Evolutionary conservation across 2,329 filamentous ascomycete genomes (phyloP).

Genomic region (Hypoxylon sp.): DNA sequence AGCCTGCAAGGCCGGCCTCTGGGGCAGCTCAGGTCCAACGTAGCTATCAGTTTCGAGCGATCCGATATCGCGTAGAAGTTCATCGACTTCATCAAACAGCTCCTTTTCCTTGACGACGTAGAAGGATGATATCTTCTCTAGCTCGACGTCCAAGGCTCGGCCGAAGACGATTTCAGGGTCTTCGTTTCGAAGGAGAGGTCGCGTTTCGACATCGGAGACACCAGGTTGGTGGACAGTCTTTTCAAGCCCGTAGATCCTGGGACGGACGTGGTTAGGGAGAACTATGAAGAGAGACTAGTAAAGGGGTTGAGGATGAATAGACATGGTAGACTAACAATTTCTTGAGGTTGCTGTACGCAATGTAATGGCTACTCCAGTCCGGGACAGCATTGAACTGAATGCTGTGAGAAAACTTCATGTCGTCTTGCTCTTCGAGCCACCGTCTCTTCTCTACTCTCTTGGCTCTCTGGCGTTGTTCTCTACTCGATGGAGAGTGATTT

Average conservation of each 20-base stretch:
- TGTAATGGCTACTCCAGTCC: conserved; percentile 99
- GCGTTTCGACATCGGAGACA: conserved; percentile 81
- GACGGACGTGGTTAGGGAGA: conserved; percentile 16
- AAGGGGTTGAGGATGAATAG: not conserved
- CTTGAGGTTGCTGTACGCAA: conserved; percentile 98
- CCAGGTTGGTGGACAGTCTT: conserved; percentile 79
- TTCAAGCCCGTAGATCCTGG: conserved; percentile 93
- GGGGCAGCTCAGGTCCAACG: conserved; percentile 57
- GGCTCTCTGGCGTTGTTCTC: conserved; percentile 55
- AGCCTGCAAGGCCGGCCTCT: conserved; percentile 43
- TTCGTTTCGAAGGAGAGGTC: conserved; percentile 81
- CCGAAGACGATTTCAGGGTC: conserved; percentile 88
- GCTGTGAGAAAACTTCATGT: conserved; percentile 99
- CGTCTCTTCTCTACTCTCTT: conserved; percentile 75
- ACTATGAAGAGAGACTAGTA: not conserved
- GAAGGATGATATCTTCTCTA: conserved; percentile 95
- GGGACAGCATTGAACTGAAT: conserved; percentile 99
- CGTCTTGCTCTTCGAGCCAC: conserved; percentile 80
- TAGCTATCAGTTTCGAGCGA: conserved; percentile 74
- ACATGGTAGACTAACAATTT: conserved; percentile 79
- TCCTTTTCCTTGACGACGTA: conserved; percentile 92
- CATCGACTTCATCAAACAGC: conserved; percentile 83
- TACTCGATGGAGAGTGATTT: conserved; percentile 37
- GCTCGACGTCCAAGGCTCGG: conserved; percentile 85
- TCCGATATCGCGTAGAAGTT: conserved; percentile 81